Evolutionary conservation across 345 rosid species (phyloP).

Genomic region (Syzygium oleosum): DNA sequence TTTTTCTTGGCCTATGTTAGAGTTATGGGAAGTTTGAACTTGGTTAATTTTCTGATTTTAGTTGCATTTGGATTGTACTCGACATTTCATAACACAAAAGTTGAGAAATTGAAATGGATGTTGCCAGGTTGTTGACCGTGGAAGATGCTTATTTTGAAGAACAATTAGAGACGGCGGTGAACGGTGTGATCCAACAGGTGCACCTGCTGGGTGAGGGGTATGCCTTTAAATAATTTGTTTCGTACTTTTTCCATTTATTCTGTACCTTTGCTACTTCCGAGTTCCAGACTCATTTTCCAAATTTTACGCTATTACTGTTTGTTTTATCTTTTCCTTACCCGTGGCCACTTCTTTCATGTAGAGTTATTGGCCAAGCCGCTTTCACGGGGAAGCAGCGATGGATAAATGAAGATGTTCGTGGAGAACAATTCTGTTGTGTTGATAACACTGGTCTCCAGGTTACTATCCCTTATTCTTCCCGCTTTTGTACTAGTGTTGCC

Average conservation of each 20-base stretch:
- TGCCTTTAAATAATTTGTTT: constrained; percentile 5
- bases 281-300: background rate
- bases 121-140: constrained; percentile 60
- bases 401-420: constrained; percentile 45
- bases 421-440: constrained; percentile 5
- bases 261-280: background rate
- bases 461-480: constrained; percentile 27
- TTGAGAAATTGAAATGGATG: constrained; percentile 12
- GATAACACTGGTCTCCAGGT: constrained; percentile 5
- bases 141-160: constrained; percentile 66
- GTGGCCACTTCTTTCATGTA: constrained; percentile 1
- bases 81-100: background rate
- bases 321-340: background rate
- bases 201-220: constrained; percentile 86
- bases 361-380: constrained; percentile 64
- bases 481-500: background rate
- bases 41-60: background rate
- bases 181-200: constrained; percentile 42
- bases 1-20: background rate
- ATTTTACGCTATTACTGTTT: background rate
- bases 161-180: constrained; percentile 35
- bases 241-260: background rate
- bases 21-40: background rate
- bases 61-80: background rate
- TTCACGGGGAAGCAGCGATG: constrained; percentile 60